Evolutionary conservation across 306 rosid species (phyloP).

Genomic region (Biancaea sappan): DNA sequence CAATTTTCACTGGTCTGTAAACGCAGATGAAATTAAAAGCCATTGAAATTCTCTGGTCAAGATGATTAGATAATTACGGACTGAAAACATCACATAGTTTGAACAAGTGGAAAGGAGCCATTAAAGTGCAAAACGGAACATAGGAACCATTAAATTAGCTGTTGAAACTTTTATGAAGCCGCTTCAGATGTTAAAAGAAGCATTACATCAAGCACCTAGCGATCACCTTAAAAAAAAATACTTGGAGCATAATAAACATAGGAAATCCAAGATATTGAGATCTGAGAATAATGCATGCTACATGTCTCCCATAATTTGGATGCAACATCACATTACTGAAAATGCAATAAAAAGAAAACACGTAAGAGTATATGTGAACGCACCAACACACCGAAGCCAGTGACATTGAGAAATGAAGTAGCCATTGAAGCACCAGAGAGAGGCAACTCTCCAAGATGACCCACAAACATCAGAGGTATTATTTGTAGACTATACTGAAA

Average conservation of each 20-base stretch:
- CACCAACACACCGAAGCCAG: slow-evolving; percentile 66
- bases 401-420: slow-evolving; percentile 57
- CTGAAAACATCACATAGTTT: not conserved
- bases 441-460: slow-evolving; percentile 67
- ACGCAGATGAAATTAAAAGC: not conserved
- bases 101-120: not conserved
- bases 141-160: no score
- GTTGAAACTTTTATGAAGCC: not conserved
- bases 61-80: not conserved
- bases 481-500: slow-evolving; percentile 52
- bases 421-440: slow-evolving; percentile 78
- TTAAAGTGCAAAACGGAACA: not conserved
- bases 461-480: slow-evolving; percentile 64
- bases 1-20: not conserved
- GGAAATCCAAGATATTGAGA: not conserved
- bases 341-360: not conserved
- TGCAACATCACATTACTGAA: not conserved
- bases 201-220: not conserved
- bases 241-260: not conserved
- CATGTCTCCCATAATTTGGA: not conserved
- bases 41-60: not conserved
- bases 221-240: not conserved
- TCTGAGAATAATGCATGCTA: not conserved
- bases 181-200: not conserved
- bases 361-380: not conserved